Base-by-base conservation (phyloP, 768 basidiomycete species). In the Austroboletus eburneus region DNA sequence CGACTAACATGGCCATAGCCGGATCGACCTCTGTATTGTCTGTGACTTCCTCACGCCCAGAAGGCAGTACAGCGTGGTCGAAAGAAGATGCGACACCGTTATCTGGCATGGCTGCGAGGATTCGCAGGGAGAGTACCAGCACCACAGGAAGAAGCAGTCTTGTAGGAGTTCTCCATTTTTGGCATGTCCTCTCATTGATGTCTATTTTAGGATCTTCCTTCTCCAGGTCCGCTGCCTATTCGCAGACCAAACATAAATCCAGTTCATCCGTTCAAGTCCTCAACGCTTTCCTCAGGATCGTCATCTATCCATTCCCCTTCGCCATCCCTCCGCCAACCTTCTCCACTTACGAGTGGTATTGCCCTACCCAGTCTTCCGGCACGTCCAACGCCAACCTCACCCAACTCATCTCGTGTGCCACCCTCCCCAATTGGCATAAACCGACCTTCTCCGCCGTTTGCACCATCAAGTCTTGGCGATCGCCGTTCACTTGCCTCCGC, bases 81-180 rank as follows among this genome's bases (percentile, higher is more conserved):
- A 64, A 69, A 30, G 73, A 74, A 27, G 73, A 75, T 17, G 57
- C 25, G 18, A 32, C 32, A 25, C 63, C 62, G 12, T 50, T 60
- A 3, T 66, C 70, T 4, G 65, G 73, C 4, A 50, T 72, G 21
- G 70, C 69, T 20, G 63, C 73, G 17, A 71, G 80, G 33, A 57
- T 78, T 9, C 65, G 81, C 45, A 76, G 57, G 55, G 80, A 81
- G 56, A 80, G 78, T 56, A 58, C 73, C n/a, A 72, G 69, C 29
- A 65, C 67, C 45, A 64, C 66, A 39, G 65, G 62, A 43, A 64
- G 71, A 40, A 62, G 69, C 35, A 58, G 54, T 42, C 40, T 56
- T 6, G 64, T 59, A 51, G 9, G 52, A 18, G 18, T 21, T 33
- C 7, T 43, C 35, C 38, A 21, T 20, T 46, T 29, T 39, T 16